Evolutionary conservation across 1,139 yeast genomes (phyloP), one percentile per base, ranked within the genome.

Genomic region (Nadsonia starkeyi-henricii): DNA sequence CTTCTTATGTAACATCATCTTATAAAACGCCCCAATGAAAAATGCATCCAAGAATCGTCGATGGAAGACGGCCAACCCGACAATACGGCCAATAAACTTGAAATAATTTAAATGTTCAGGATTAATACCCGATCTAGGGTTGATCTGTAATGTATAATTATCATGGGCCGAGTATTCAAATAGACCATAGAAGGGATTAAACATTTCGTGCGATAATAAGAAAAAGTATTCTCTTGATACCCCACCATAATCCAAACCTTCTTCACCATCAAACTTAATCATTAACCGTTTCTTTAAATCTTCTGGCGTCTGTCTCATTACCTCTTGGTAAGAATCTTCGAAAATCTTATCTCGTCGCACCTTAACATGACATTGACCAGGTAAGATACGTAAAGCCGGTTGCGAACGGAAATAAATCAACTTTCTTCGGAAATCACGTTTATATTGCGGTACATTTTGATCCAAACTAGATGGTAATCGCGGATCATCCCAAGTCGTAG

Each of bases 401-500:
- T 91, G 99, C 12, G 97, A 88, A 65, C 98, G 78, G 78, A 91
- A 93, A 68, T 91, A 91, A 56, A 91, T 91, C 51, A 91, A 86
- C 70, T 91, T 91, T 68, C 99, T 80, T 70, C 98, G 78, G 70
- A 93, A 91, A 68, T 91, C 99, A 71, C 99, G 91, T 75, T 91
- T 93, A 69, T 91, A 91, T 68, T 93, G 98, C 21, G 99, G 99
- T 58, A 91, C 99, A 59, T 89, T 91, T 70, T 91, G 98, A 65
- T 91, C 99, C 58, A 91, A 72, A 12, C 96, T 85, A 1, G 96
- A 88, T 46, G 99, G 99, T 63, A 91, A 75, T 64, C 99, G 81
- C 55, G 99, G 99, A 65, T 91, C 99, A 68, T 91, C 99, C 99
- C 99, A 91, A 1, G 99, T 91, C 1, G 99, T 91, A 0, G 98